Evolutionary conservation across 306 rosid genomes (phyloP).

Genomic region (Prinsepia uniflora): DNA sequence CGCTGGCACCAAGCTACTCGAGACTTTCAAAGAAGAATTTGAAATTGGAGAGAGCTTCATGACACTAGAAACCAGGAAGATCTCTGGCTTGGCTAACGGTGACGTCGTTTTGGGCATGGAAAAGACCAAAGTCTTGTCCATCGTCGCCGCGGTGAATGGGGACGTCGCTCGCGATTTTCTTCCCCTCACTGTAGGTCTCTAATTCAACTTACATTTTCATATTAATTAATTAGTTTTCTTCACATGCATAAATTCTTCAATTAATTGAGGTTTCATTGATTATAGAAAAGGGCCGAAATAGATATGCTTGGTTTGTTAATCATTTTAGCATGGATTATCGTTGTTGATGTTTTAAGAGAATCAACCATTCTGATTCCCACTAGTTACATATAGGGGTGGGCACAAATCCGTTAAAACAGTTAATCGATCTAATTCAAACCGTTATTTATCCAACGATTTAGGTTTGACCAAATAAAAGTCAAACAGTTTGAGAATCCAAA

Average conservation of each 20-base stretch:
- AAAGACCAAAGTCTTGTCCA: conserved; percentile 68
- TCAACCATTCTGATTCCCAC: too few relatives aligned
- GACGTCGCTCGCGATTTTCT: conserved; percentile 68
- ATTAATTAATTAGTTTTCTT: background rate
- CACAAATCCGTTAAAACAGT: too few relatives aligned
- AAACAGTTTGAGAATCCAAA: too few relatives aligned
- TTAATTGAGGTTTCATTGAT: background rate
- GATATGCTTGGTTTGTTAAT: background rate
- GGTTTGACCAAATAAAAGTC: too few relatives aligned
- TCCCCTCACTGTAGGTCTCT: conserved; percentile 73
- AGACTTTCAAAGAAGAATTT: conserved; percentile 63
- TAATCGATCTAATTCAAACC: too few relatives aligned
- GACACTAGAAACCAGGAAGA: conserved; percentile 69
- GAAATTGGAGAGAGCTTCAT: conserved; percentile 68
- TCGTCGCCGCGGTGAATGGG: conserved; percentile 61
- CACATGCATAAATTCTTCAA: background rate
- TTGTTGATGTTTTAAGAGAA: too few relatives aligned
- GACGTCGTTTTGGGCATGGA: conserved; percentile 69
- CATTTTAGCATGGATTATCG: background rate
- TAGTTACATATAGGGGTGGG: too few relatives aligned
- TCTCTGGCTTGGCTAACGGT: conserved; percentile 87
- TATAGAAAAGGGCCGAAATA: background rate
- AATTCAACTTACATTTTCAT: too few relatives aligned
- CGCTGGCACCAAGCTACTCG: conserved; percentile 49
- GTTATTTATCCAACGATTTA: too few relatives aligned